Base-by-base conservation (phyloP, 129 eudicot genomes). In the Ambrosia trifida region DNA sequence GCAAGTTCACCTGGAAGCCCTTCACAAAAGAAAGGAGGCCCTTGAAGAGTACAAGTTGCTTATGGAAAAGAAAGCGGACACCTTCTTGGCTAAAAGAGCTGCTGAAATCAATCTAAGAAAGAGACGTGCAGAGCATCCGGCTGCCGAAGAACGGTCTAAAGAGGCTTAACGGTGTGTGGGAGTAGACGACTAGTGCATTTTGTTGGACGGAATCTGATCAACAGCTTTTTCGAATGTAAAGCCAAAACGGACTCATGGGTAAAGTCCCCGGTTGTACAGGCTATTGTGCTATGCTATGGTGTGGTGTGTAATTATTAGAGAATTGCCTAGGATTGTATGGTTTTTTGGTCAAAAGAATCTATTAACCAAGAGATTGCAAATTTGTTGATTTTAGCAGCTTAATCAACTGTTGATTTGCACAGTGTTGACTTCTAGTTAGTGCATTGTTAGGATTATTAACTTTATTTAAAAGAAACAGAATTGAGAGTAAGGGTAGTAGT, bases 121-220 rank as follows among this genome's bases (percentile, higher is more conserved):
- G 71, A 79, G 76, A 54, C 46, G 44, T 11, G 70, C 47, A 24
- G 73, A 52, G 69, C 73, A 79, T 1, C 17, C 38, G 32, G 70
- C 64, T 11, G 85, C 85, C 0, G 73, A 76, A 18, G 46, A 76
- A 66, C 30, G 40, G 45, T 57, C 68, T 30, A 43, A 53, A 18
- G 67, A 83, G 69, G 74, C 77, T 0, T 76, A 84, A 30, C 81
- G 52, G 64, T 70, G 81, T 2, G 30, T 63, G 59, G 59, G 50
- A 43, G 85, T 68, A 6, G 20, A 52, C 52, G 50, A 43, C 83
- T 68, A 6, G 20, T 80, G 41, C 30, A 71, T 7, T 62, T 64
- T 35, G 85, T 84, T 0, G 47, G 35, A 13, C 36, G 52, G 35
- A 84, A 78, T 40, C 40, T 84, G 0, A 51, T 66, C 10, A 45